phyloP scores from a whole-genome alignment of 495 filamentous ascomycete genomes.

The Neurospora sp. region DNA sequence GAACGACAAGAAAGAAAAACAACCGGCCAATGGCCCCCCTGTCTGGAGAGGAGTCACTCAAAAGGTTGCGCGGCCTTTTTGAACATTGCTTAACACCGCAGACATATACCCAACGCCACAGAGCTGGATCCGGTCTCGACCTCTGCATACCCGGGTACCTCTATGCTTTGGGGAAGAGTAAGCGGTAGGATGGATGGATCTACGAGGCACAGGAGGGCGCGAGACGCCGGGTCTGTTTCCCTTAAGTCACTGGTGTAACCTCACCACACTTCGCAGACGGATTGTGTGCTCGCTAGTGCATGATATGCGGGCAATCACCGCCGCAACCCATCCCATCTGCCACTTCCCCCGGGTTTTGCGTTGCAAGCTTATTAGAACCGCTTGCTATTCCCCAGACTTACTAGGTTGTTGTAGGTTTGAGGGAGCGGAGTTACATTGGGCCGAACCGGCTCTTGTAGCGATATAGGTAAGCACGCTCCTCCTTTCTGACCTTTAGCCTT shows the following conservation, averaged over 20 bases:
- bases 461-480: not conserved
- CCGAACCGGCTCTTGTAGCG: not conserved
- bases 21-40: not conserved
- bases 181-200: not conserved
- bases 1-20: not conserved
- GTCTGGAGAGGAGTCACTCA: not conserved
- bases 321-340: not conserved
- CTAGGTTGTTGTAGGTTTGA: not conserved
- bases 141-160: not conserved
- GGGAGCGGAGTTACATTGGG: not conserved
- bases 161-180: not conserved
- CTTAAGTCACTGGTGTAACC: not conserved
- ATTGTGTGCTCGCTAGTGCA: not conserved
- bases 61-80: not conserved
- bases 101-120: not conserved
- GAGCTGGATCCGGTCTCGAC: not conserved
- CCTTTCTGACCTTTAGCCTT: not conserved
- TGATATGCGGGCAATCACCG: not conserved
- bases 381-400: not conserved
- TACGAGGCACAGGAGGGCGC: not conserved
- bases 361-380: not conserved
- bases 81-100: not conserved
- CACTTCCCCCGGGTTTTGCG: not conserved
- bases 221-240: not conserved
- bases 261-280: not conserved